Evolutionary conservation across 2,329 filamentous ascomycete species (phyloP).

Genomic region (Sordariomycetes sp.): DNA sequence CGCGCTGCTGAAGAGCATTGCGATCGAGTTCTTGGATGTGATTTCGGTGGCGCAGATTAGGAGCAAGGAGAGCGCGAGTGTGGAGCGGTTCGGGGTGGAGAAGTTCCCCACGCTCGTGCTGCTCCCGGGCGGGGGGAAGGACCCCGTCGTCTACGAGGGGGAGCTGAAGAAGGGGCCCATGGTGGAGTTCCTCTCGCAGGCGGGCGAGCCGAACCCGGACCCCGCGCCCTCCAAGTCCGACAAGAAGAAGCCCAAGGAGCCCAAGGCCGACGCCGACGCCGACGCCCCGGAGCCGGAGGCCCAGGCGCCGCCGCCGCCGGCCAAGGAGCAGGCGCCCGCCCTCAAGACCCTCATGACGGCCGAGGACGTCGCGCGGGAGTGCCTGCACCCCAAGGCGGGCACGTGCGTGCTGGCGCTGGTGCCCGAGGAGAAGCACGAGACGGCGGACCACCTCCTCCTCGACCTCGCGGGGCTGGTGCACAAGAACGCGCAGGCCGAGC

Average conservation of each 20-base stretch:
- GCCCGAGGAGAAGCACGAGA: slow-evolving; percentile 37
- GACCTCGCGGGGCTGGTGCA: slow-evolving; percentile 64
- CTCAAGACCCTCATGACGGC: slow-evolving; percentile 56
- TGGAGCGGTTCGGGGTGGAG: slow-evolving; percentile 64
- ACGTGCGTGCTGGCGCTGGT: slow-evolving; percentile 76
- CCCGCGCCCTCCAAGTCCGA: slow-evolving; percentile 35
- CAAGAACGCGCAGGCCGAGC: slow-evolving; percentile 58
- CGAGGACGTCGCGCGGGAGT: slow-evolving; percentile 57
- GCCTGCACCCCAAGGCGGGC: slow-evolving; percentile 63
- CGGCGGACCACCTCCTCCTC: slow-evolving; percentile 45
- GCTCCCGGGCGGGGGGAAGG: slow-evolving; percentile 58
- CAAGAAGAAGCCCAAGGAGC: slow-evolving; percentile 18
- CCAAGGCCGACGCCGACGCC: slow-evolving; percentile 27
- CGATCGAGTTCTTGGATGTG: slow-evolving; percentile 79
- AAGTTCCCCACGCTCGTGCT: slow-evolving; percentile 76
- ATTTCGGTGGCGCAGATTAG: slow-evolving; percentile 75
- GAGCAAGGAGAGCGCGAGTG: slow-evolving; percentile 62
- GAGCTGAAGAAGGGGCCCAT: slow-evolving; percentile 79
- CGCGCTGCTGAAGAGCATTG: slow-evolving; percentile 69
- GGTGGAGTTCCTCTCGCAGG: slow-evolving; percentile 72
- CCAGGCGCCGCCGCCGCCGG: slow-evolving; percentile 17
- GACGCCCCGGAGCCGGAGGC: slow-evolving; percentile 17
- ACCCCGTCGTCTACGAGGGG: slow-evolving; percentile 65
- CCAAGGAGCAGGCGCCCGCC: slow-evolving; percentile 18
- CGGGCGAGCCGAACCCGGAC: slow-evolving; percentile 68